A percentile compares a stretch with the other conserved stretches of the same genome.
Conservation (phyloP, 2,329 filamentous ascomycete species). For the Onygena corvina region DNA sequence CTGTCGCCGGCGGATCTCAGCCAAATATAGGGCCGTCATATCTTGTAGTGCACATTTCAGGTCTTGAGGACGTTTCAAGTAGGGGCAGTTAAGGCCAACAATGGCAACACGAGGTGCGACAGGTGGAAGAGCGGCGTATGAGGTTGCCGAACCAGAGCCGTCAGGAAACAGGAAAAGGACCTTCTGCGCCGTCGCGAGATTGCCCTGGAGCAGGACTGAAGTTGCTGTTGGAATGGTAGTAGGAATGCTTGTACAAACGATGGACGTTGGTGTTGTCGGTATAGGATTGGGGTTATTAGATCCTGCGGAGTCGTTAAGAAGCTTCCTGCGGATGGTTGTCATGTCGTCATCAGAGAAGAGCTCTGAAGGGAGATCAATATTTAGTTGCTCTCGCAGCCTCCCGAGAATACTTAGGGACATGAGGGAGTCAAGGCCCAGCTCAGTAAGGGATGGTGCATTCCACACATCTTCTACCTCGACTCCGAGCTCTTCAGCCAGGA, state of each 20-base stretch:
- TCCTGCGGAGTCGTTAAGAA: too few species aligned
- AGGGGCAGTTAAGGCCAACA: conserved; percentile 54
- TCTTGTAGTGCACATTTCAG: conserved; percentile 55
- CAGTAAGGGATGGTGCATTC: too few species aligned
- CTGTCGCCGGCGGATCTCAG: conserved; percentile 60
- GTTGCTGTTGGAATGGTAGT: conserved; percentile 14
- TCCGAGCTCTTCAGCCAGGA: too few species aligned
- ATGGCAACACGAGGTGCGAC: conserved; percentile 39
- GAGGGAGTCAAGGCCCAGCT: too few species aligned
- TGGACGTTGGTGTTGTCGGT: too few species aligned
- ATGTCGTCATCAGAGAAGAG: too few species aligned
- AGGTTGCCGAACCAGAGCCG: conserved; percentile 36
- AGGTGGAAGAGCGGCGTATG: conserved; percentile 29
- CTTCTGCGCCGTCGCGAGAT: conserved; percentile 23
- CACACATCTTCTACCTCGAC: background rate
- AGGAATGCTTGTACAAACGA: background rate
- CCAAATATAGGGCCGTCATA: conserved; percentile 52
- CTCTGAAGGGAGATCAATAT: too few species aligned
- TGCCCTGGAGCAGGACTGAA: conserved; percentile 38
- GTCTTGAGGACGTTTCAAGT: conserved; percentile 56
- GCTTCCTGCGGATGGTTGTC: too few species aligned
- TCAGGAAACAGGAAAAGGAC: conserved; percentile 39
- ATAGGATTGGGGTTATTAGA: too few species aligned
- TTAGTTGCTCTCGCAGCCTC: too few species aligned
- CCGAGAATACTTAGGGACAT: too few species aligned